These are phyloP conservation scores for Monosporascus sp. DNA, from an alignment of 2,329 filamentous ascomycete species.

Conservation along the genomic window DNA sequence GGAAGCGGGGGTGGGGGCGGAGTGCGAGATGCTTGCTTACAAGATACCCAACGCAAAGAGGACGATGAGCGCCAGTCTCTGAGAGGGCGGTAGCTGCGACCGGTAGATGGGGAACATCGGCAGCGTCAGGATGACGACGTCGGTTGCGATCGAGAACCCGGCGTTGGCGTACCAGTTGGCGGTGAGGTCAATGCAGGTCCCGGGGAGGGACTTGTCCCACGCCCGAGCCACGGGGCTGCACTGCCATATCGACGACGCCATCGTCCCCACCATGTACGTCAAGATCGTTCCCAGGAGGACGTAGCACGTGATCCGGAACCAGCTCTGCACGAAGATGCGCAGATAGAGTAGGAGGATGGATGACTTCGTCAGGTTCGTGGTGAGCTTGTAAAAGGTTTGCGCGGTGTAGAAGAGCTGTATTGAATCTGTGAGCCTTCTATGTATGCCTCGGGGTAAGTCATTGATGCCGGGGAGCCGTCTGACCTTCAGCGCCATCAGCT, in stretches of 20 bases:
- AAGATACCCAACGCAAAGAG: slow-evolving; percentile 40
- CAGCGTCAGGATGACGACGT: slow-evolving; percentile 40
- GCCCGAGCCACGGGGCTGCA: slow-evolving; percentile 42
- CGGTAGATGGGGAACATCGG: slow-evolving; percentile 44
- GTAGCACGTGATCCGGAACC: slow-evolving; percentile 40
- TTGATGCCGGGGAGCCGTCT: background rate
- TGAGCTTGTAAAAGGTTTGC: slow-evolving; percentile 50
- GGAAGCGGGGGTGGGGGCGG: background rate
- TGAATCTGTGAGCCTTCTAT: no score
- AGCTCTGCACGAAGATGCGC: slow-evolving; percentile 44
- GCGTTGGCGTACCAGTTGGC: slow-evolving; percentile 46
- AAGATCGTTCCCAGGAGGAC: slow-evolving; percentile 36
- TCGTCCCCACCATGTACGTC: slow-evolving; percentile 41
- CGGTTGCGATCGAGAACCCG: slow-evolving; percentile 42
- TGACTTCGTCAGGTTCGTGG: slow-evolving; percentile 47
- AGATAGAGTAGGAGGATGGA: slow-evolving; percentile 50
- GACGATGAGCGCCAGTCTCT: slow-evolving; percentile 37
- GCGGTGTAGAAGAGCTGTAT: slow-evolving; percentile 44
- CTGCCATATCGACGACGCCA: slow-evolving; percentile 42
- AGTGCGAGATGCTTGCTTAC: slow-evolving; percentile 22
- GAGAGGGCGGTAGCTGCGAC: slow-evolving; percentile 36
- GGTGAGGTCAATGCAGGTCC: slow-evolving; percentile 40
- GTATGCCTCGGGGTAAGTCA: no score
- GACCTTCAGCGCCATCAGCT: slow-evolving; percentile 31
- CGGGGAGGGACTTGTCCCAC: slow-evolving; percentile 38